Evolutionary conservation across 768 basidiomycete species (phyloP).

Genomic region (Candolleomyces aberdarensis): DNA sequence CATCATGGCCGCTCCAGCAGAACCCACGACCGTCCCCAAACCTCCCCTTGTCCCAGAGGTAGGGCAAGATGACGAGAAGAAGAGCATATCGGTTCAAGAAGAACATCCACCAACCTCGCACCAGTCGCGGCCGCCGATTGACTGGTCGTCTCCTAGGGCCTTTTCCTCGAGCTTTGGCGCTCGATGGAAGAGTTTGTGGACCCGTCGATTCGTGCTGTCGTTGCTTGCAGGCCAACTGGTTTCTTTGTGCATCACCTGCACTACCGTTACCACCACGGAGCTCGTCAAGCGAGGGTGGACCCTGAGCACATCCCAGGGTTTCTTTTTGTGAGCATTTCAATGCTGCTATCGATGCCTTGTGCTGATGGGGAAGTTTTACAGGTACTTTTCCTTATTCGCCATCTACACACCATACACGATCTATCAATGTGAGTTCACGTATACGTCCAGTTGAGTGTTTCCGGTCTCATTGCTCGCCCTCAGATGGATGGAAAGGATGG

Average conservation of each 20-base stretch:
- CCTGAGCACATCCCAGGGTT: conserved; percentile 49
- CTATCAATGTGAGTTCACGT: conserved; percentile 62
- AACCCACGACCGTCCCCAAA: no score
- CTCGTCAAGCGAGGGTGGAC: conserved; percentile 30
- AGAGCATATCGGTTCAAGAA: background rate
- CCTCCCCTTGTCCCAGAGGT: no score
- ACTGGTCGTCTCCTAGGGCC: conserved; percentile 55
- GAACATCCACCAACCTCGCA: background rate
- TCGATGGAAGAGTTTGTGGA: conserved; percentile 78
- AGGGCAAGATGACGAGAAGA: background rate
- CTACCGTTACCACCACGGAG: conserved; percentile 84
- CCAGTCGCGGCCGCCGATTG: conserved; percentile 54
- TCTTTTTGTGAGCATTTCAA: conserved; percentile 61
- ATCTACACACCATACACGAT: conserved; percentile 89
- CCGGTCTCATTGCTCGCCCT: background rate
- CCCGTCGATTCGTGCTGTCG: conserved; percentile 64
- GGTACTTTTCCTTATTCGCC: conserved; percentile 74
- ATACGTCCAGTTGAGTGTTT: background rate
- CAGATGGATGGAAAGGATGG: conserved; percentile 88
- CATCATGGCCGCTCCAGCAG: no score
- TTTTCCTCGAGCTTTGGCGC: conserved; percentile 52
- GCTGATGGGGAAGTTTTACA: conserved; percentile 23
- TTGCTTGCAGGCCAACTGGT: conserved; percentile 79
- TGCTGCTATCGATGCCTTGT: background rate
- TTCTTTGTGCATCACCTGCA: conserved; percentile 86